Evolutionary conservation across 495 filamentous ascomycete genomes (phyloP).

Genomic region (Annulohypoxylon moriforme): DNA sequence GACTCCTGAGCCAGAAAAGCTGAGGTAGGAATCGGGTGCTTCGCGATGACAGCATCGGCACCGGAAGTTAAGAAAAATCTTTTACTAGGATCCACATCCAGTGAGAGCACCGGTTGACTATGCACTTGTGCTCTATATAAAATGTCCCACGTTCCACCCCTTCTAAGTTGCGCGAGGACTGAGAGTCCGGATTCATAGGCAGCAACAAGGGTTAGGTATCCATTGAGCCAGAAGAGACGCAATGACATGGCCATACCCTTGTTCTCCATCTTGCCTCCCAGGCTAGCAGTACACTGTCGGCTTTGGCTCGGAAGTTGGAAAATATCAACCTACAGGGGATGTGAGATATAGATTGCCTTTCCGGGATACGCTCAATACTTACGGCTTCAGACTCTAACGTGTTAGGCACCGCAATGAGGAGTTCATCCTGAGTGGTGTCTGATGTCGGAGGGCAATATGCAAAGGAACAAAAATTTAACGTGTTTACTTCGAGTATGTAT

Average conservation of each 20-base stretch:
- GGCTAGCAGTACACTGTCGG: slow-evolving; percentile 72
- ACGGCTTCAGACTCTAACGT: slow-evolving; percentile 79
- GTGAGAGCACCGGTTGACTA: slow-evolving; percentile 85
- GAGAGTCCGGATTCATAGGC: slow-evolving; percentile 90
- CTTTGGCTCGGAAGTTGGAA: slow-evolving; percentile 82
- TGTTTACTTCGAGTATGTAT: slow-evolving; percentile 85
- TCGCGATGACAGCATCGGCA: slow-evolving; percentile 72
- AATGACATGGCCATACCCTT: slow-evolving; percentile 95
- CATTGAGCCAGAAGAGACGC: slow-evolving; percentile 63
- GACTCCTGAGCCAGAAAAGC: slow-evolving; percentile 13
- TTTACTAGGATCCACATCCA: slow-evolving; percentile 68
- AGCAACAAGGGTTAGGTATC: slow-evolving; percentile 65
- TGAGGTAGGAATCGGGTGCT: slow-evolving; percentile 62
- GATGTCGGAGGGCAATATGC: slow-evolving; percentile 63
- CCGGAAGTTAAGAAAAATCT: slow-evolving; percentile 83
- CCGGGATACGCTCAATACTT: slow-evolving; percentile 38
- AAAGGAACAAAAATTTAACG: slow-evolving; percentile 96
- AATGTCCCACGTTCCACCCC: slow-evolving; percentile 64
- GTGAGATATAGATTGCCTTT: slow-evolving; percentile 16
- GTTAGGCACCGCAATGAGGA: slow-evolving; percentile 80
- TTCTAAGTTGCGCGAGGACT: slow-evolving; percentile 60
- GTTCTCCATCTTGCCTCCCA: slow-evolving; percentile 65
- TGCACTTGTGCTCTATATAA: slow-evolving; percentile 76
- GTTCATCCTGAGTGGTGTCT: slow-evolving; percentile 44
- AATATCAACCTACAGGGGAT: slow-evolving; percentile 73